Base-by-base conservation (phyloP, 1,284 basidiomycete genomes). In the Trametes sp. region DNA sequence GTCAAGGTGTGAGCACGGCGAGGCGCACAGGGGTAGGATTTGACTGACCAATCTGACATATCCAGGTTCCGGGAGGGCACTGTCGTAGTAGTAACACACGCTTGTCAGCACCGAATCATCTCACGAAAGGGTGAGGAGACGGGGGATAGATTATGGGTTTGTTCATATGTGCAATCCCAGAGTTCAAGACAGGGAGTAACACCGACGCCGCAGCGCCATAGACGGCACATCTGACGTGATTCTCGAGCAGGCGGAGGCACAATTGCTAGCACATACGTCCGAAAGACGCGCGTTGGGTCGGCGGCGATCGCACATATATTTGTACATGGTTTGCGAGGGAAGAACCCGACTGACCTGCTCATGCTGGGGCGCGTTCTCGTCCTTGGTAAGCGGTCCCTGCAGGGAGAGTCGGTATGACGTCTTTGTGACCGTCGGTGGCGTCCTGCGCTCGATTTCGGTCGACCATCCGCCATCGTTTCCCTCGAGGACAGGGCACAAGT, bases 51-150 rank as follows among this genome's bases (percentile, higher is more conserved):
- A 67, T 78, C 67, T 72, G 57, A 64, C 78, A 78, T 36, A 77
- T 71, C 75, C 75, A 77, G 6, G 77, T 76, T 29, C 77, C 77
- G 0, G 70, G 63, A 8, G 75, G 71, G 57, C 76, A 78, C 76
- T 78, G 63, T 1, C 70, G n/a, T n/a, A n/a, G n/a, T n/a, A n/a
- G n/a, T n/a, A 64, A 56, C 70, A 74, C 72, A 75, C 61, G 21
- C 14, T 16, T 46, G 51, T 62, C 24, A 62, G 50, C 60, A 50
- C 23, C 13, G 28, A 13, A 10, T 29, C 16, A 35, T 50, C 28
- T 13, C 35, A 33, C 19, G 13, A 23, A 48, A 7, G 23, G 16
- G 24, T 19, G 29, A 35, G n/a, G n/a, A n/a, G n/a, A n/a, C n/a
- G n/a, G n/a, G n/a, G n/a, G n/a, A n/a, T n/a, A n/a, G n/a, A n/a